Percentiles rank a stretch among this genome's conserved stretches.
Evolutionary conservation across 139 green algal genomes (phyloP).

Genomic region (Nannochloris sp.): DNA sequence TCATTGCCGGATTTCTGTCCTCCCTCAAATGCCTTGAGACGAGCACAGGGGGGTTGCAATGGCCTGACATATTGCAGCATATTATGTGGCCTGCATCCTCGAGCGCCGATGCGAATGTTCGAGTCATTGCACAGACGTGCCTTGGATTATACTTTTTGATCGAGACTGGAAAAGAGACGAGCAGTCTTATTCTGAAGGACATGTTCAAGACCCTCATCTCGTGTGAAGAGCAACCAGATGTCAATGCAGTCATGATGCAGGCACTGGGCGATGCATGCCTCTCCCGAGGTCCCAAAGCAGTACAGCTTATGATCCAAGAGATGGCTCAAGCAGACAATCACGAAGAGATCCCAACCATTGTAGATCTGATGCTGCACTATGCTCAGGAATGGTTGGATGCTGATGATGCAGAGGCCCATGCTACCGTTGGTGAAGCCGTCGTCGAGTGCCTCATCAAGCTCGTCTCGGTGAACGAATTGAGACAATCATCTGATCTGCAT

Average conservation of each 20-base stretch:
- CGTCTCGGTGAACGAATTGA: conserved; percentile 22
- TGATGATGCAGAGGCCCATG: background rate
- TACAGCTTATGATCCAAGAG: conserved; percentile 11
- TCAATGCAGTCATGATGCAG: conserved; percentile 8
- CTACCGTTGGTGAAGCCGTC: conserved; percentile 9
- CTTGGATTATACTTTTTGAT: conserved; percentile 45
- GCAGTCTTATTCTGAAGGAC: background rate
- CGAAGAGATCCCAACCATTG: conserved; percentile 11
- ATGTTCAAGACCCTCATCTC: conserved; percentile 13
- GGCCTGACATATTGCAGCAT: conserved; percentile 17
- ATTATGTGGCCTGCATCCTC: conserved; percentile 12
- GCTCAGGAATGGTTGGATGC: conserved; percentile 19
- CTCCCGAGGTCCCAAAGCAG: conserved; percentile 7
- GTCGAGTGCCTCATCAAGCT: conserved; percentile 37
- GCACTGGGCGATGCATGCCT: conserved; percentile 30
- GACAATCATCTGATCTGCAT: background rate
- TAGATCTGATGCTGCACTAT: conserved; percentile 29
- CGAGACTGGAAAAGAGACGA: conserved; percentile 11
- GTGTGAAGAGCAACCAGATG: conserved; percentile 3
- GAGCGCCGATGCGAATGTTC: conserved; percentile 6
- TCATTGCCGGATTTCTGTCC: background rate
- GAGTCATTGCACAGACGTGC: conserved; percentile 27
- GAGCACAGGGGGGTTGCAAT: background rate
- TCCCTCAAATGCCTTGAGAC: background rate
- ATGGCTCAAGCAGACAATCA: background rate